Percentiles rank a stretch among this genome's conserved stretches.
These are phyloP conservation scores for Umbelopsis ramanniana DNA, from an alignment of 192 early-diverging fungal genomes.

Conservation along the genomic window DNA sequence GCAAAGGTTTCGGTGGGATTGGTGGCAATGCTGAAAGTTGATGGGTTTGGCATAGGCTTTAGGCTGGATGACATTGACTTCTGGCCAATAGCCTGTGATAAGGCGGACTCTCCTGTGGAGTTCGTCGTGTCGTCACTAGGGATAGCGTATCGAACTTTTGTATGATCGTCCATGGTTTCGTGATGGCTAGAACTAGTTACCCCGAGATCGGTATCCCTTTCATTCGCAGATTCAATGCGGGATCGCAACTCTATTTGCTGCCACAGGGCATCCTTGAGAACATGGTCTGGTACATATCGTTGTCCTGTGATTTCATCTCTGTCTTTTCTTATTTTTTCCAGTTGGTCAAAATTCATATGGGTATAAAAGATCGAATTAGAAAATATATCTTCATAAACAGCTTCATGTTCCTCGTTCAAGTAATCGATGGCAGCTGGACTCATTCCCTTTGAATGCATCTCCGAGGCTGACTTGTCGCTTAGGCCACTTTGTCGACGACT, in stretches of 20 bases:
- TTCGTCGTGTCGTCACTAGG: slow-evolving; percentile 42
- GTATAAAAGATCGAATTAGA: slow-evolving; percentile 51
- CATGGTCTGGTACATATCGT: slow-evolving; percentile 36
- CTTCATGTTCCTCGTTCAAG: slow-evolving; percentile 6
- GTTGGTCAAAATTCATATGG: slow-evolving; percentile 59
- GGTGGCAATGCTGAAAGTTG: not conserved
- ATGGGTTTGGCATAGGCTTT: not conserved
- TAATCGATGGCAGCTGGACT: not conserved
- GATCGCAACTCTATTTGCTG: slow-evolving; percentile 52
- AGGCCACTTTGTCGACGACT: slow-evolving; percentile 11
- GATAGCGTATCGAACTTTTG: slow-evolving; percentile 27
- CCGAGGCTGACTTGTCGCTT: not conserved
- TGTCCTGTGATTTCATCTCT: slow-evolving; percentile 39
- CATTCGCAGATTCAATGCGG: slow-evolving; percentile 43
- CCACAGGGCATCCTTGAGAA: slow-evolving; percentile 57
- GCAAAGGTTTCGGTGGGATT: not conserved
- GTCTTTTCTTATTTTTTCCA: slow-evolving; percentile 47
- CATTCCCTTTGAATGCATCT: not conserved
- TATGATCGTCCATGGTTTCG: not conserved
- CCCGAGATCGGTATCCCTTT: slow-evolving; percentile 36
- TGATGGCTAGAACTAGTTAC: slow-evolving; percentile 23
- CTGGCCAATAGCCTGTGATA: slow-evolving; percentile 4
- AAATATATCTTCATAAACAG: slow-evolving; percentile 31
- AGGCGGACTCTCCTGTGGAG: slow-evolving; percentile 36
- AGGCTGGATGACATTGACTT: not conserved